Evolutionary conservation across 1,284 basidiomycete genomes (phyloP).

Genomic region (Leccinum pachyderme): DNA sequence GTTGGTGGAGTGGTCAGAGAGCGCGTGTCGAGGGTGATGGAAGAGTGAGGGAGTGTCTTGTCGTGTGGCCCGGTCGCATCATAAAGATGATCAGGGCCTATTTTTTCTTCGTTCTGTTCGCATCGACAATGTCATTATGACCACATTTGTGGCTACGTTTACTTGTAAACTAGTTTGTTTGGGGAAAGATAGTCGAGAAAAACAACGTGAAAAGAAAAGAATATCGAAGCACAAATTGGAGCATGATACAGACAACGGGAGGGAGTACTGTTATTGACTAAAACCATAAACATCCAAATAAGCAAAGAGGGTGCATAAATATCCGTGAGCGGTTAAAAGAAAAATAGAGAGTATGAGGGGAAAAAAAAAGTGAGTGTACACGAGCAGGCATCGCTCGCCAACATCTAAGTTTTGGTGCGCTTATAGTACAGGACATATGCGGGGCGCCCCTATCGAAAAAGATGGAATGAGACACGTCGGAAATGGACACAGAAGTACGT

Average conservation of each 20-base stretch:
- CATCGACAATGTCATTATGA: slow-evolving; percentile 21
- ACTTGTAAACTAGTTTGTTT: slow-evolving; percentile 29
- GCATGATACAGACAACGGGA: slow-evolving; percentile 22
- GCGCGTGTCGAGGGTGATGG: slow-evolving; percentile 14
- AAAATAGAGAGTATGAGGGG: not conserved
- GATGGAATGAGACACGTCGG: not conserved
- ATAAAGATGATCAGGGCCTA: not conserved
- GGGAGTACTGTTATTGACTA: slow-evolving; percentile 15
- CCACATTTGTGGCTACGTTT: slow-evolving; percentile 25
- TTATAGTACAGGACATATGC: slow-evolving; percentile 90
- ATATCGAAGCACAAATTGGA: slow-evolving; percentile 10
- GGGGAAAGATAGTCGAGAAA: not conserved
- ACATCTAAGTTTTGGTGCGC: slow-evolving; percentile 55
- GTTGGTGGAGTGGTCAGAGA: slow-evolving; percentile 18
- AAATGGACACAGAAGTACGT: slow-evolving; percentile 10
- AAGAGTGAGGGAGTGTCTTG: slow-evolving; percentile 15
- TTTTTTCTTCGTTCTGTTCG: not conserved
- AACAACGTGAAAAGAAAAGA: not conserved
- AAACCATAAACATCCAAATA: slow-evolving; percentile 31
- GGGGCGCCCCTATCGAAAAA: slow-evolving; percentile 64
- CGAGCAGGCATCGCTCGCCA: not conserved
- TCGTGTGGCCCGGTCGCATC: not conserved
- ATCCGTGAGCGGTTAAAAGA: slow-evolving; percentile 10
- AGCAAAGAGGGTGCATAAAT: slow-evolving; percentile 29
- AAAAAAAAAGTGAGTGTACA: not conserved